These are phyloP conservation scores for Voacanga thouarsii DNA, from an alignment of 257 asterid genomes.

Conservation along the genomic window DNA sequence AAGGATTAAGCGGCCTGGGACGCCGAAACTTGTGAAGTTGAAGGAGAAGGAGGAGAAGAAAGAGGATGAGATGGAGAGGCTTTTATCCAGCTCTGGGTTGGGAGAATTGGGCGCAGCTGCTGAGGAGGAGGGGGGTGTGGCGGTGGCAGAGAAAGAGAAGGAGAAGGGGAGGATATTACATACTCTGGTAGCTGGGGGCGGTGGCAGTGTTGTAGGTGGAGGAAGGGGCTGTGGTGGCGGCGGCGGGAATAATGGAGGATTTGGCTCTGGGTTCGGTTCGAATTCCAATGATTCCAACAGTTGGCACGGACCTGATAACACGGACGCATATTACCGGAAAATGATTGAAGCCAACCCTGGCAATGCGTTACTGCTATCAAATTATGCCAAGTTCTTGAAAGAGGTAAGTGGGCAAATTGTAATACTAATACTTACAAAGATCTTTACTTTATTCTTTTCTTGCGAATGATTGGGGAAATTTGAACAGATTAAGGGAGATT, in stretches of 20 bases:
- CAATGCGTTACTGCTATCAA: slow-evolving; percentile 63
- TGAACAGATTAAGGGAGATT: slow-evolving; percentile 63
- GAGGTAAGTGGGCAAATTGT: slow-evolving; percentile 39
- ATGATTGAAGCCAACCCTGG: slow-evolving; percentile 71
- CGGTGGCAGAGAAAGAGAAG: slow-evolving; percentile 6
- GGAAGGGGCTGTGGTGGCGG: slow-evolving; percentile 33
- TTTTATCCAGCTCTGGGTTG: slow-evolving; percentile 34
- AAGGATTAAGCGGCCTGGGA: slow-evolving; percentile 24
- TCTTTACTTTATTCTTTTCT: neutral
- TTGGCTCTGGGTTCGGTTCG: slow-evolving; percentile 50
- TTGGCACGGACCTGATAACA: slow-evolving; percentile 51
- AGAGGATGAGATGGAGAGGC: slow-evolving; percentile 27
- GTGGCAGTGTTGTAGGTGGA: slow-evolving; percentile 39
- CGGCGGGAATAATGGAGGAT: slow-evolving; percentile 38
- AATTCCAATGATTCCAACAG: slow-evolving; percentile 39
- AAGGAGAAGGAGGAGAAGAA: slow-evolving; percentile 44
- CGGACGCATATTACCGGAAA: slow-evolving; percentile 58
- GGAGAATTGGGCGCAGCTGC: neutral
- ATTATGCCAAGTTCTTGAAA: slow-evolving; percentile 77
- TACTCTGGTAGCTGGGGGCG: slow-evolving; percentile 32
- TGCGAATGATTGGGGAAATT: neutral
- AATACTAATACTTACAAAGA: neutral
- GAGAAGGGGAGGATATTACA: slow-evolving; percentile 8
- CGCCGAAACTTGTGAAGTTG: slow-evolving; percentile 32
- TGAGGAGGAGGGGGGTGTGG: slow-evolving; percentile 16